phyloP scores from a whole-genome alignment of 2,329 filamentous ascomycete species.

The Epichloe festucae region DNA sequence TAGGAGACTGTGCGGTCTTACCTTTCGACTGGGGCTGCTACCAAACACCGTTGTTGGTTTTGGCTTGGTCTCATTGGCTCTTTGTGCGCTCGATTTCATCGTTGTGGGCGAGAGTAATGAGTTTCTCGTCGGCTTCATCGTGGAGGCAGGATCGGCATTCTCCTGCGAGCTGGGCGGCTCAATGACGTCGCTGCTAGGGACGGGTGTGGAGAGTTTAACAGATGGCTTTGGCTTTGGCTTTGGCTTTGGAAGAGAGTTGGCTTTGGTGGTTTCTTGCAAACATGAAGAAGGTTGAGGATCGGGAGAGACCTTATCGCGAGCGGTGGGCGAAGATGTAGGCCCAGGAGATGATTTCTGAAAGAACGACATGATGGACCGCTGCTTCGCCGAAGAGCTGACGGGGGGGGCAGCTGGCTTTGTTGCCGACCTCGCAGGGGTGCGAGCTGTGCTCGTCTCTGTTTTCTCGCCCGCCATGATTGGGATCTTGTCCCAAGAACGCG shows the following conservation, averaged over 20 bases:
- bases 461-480: conserved; percentile 4
- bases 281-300: conserved; percentile 20
- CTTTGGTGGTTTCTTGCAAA: conserved; percentile 28
- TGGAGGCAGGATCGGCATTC: conserved; percentile 36
- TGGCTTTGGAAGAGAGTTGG: conserved; percentile 24
- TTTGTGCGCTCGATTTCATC: conserved; percentile 17
- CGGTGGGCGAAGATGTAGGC: conserved; percentile 18
- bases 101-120: conserved; percentile 18
- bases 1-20: conserved; percentile 23
- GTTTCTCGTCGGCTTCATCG: conserved; percentile 36
- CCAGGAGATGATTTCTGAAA: conserved; percentile 29
- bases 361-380: conserved; percentile 31
- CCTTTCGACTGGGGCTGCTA: conserved; percentile 73
- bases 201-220: conserved; percentile 45
- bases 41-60: conserved; percentile 20
- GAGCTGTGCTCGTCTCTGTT: conserved; percentile 1
- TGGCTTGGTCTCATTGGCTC: background rate
- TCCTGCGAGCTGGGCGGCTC: conserved; percentile 58
- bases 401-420: conserved; percentile 3
- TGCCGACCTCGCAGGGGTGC: conserved; percentile 4
- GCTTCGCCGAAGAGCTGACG: conserved; percentile 23
- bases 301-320: conserved; percentile 20
- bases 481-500: background rate
- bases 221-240: conserved; percentile 31
- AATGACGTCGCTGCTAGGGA: conserved; percentile 66